A percentile compares a stretch with the other conserved stretches of the same genome.
phyloP scores from a whole-genome alignment of 2,329 filamentous ascomycete genomes.

The Penicillium janthinellum region DNA sequence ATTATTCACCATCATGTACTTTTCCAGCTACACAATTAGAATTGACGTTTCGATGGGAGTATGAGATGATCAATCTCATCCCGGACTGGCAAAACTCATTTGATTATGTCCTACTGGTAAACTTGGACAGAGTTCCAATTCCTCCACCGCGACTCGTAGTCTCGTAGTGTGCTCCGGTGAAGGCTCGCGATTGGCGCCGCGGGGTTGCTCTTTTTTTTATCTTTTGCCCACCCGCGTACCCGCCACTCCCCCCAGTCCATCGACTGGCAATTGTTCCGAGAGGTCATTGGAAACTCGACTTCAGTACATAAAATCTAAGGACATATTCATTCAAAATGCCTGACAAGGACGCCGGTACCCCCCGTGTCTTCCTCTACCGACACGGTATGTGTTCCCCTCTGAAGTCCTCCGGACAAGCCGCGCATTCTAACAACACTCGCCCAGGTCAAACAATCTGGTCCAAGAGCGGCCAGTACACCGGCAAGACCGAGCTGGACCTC shows the following conservation, averaged over 20 bases:
- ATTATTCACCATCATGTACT: conserved; percentile 1
- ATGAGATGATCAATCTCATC: not conserved
- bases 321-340: conserved; percentile 30
- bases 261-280: not conserved
- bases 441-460: conserved; percentile 51
- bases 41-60: not conserved
- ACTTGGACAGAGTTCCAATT: not conserved
- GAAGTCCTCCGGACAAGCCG: not conserved
- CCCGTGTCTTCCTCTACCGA: conserved; percentile 43
- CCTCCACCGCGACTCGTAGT: not conserved
- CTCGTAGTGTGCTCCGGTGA: not conserved
- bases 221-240: not conserved
- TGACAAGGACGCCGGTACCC: conserved; percentile 41
- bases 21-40: not conserved
- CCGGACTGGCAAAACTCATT: not conserved
- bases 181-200: conserved; percentile 3
- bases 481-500: conserved; percentile 48
- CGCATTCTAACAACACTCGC: not conserved
- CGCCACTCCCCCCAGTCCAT: not conserved
- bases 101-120: too few relatives aligned
- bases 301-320: not conserved
- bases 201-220: conserved; percentile 1
- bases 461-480: conserved; percentile 51
- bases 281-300: not conserved
- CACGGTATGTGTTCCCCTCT: conserved; percentile 33